These are phyloP conservation scores for Stagonosporopsis rhizophila DNA, from an alignment of 2,329 filamentous ascomycete species.

Conservation along the genomic window DNA sequence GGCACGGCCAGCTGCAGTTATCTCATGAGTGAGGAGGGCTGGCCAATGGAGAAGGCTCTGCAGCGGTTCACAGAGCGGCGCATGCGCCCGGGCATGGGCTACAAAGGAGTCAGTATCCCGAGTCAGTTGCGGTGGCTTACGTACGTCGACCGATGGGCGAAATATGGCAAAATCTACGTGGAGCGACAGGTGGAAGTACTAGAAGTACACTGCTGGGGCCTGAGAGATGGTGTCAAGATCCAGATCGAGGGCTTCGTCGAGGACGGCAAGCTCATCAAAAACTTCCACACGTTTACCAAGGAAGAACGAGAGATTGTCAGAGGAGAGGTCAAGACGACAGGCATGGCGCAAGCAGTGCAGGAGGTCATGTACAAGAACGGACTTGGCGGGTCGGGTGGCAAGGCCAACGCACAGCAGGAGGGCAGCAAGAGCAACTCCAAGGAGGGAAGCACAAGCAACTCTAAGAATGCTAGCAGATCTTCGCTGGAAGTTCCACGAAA, in stretches of 20 bases:
- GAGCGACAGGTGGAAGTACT: slow-evolving; percentile 84
- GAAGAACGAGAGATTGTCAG: slow-evolving; percentile 74
- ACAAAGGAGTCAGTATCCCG: slow-evolving; percentile 84
- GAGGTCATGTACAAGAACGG: slow-evolving; percentile 54
- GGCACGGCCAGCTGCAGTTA: slow-evolving; percentile 90
- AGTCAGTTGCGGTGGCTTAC: slow-evolving; percentile 87
- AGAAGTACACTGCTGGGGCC: slow-evolving; percentile 88
- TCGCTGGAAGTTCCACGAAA: slow-evolving; percentile 26
- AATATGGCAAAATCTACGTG: slow-evolving; percentile 76
- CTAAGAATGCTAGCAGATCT: slow-evolving; percentile 30
- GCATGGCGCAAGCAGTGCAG: slow-evolving; percentile 54
- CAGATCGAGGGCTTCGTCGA: slow-evolving; percentile 84
- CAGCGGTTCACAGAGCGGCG: slow-evolving; percentile 77
- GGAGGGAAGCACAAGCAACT: slow-evolving; percentile 25
- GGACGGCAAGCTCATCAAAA: slow-evolving; percentile 85
- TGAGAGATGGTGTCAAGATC: slow-evolving; percentile 87
- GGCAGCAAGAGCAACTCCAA: slow-evolving; percentile 25
- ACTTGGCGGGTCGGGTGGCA: slow-evolving; percentile 36
- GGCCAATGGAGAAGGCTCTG: slow-evolving; percentile 69
- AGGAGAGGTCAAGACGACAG: slow-evolving; percentile 56
- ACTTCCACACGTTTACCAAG: slow-evolving; percentile 79
- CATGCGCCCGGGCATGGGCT: slow-evolving; percentile 87
- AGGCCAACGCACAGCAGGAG: slow-evolving; percentile 19
- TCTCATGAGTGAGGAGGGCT: slow-evolving; percentile 84
- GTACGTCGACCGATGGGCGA: slow-evolving; percentile 89